These are phyloP conservation scores for Rosa multiflora DNA, from an alignment of 306 rosid genomes.

Conservation along the genomic window DNA sequence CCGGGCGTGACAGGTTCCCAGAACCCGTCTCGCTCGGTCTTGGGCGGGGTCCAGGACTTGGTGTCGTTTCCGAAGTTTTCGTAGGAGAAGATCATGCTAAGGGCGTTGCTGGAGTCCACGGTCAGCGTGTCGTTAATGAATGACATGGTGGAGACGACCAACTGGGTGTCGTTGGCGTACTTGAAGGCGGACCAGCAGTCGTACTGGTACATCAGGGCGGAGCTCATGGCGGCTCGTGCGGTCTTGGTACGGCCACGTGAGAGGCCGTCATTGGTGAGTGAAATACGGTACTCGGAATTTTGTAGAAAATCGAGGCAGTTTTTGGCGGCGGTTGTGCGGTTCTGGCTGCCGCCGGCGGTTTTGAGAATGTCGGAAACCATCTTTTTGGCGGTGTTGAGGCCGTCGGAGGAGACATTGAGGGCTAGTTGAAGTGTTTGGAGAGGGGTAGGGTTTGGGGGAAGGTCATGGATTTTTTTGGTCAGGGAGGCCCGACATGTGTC, in stretches of 20 bases:
- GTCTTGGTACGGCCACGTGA: constrained; percentile 43
- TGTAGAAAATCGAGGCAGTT: background rate
- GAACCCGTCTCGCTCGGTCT: constrained; percentile 69
- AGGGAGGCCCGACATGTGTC: background rate
- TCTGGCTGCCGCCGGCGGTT: background rate
- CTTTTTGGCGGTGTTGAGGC: background rate
- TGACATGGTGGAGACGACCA: constrained; percentile 58
- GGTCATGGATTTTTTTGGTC: background rate
- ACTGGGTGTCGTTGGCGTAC: constrained; percentile 68
- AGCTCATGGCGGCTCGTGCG: constrained; percentile 72
- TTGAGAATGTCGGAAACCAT: background rate
- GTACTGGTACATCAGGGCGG: constrained; percentile 62
- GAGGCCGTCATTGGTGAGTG: background rate
- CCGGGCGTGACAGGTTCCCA: constrained; percentile 41
- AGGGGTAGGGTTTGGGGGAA: background rate
- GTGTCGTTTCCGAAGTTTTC: constrained; percentile 48
- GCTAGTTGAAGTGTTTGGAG: background rate
- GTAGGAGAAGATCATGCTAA: constrained; percentile 57
- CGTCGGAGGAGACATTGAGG: background rate
- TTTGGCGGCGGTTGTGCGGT: background rate
- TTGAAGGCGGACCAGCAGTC: constrained; percentile 72
- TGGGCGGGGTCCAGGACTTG: constrained; percentile 50
- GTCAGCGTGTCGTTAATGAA: constrained; percentile 40
- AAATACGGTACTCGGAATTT: background rate
- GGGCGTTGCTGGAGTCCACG: constrained; percentile 58